Evolutionary conservation across 495 filamentous ascomycete genomes (phyloP).

Genomic region (Pyrenopolyporus hunteri): DNA sequence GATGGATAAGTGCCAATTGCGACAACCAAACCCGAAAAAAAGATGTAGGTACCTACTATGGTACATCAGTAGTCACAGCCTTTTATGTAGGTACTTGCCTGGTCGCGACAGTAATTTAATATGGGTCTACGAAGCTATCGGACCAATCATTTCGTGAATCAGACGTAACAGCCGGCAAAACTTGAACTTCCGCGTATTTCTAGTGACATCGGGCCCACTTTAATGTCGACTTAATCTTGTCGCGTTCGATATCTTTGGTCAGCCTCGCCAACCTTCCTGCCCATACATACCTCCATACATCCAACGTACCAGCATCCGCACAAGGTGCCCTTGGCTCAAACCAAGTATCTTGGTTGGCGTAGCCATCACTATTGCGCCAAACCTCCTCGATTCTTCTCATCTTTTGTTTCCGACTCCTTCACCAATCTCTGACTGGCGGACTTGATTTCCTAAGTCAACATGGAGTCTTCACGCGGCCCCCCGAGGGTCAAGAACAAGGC

Average conservation of each 20-base stretch:
- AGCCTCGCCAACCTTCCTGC: conserved; percentile 21
- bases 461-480: conserved; percentile 94
- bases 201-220: neutral
- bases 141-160: conserved; percentile 3
- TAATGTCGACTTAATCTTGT: neutral
- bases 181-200: conserved; percentile 8
- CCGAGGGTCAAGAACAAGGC: conserved; percentile 98
- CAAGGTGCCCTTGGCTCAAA: neutral
- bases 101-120: conserved; percentile 29
- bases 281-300: no score
- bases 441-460: conserved; percentile 47
- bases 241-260: conserved; percentile 12
- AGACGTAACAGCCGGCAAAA: conserved; percentile 3
- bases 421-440: neutral
- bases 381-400: neutral
- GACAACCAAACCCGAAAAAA: conserved; percentile 14
- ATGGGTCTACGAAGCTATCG: neutral
- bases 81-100: neutral
- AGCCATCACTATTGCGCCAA: neutral
- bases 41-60: conserved; percentile 1
- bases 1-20: conserved; percentile 15
- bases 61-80: conserved; percentile 26
- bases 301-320: no score
- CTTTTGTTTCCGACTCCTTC: neutral
- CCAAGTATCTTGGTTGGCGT: conserved; percentile 9